Conservation (phyloP, 2,329 filamentous ascomycete genomes). For the Phoma herbarum region DNA sequence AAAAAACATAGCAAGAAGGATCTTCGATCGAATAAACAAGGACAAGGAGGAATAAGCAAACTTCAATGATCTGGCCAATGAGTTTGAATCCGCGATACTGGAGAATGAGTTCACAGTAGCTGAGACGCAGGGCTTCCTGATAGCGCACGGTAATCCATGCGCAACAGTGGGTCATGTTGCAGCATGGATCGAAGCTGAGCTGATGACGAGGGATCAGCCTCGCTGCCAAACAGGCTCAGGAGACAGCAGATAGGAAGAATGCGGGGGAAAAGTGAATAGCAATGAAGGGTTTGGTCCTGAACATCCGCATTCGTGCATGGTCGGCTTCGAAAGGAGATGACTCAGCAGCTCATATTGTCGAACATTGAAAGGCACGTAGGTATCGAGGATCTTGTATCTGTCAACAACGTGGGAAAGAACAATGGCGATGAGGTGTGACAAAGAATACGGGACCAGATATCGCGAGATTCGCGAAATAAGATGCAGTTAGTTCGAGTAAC, state of each 20-base stretch:
- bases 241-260: not conserved
- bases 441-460: not conserved
- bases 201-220: not conserved
- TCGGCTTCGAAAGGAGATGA: not conserved
- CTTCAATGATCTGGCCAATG: not conserved
- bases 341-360: too few relatives aligned
- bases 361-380: too few relatives aligned
- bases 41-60: not conserved
- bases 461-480: too few relatives aligned
- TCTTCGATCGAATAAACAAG: not conserved
- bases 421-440: too few relatives aligned
- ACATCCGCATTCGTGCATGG: not conserved
- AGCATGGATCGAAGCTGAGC: not conserved
- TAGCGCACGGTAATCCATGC: not conserved
- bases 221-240: not conserved
- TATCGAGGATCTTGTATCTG: too few relatives aligned
- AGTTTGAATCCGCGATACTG: not conserved
- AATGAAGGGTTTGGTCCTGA: not conserved
- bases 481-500: not conserved
- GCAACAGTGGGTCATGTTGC: not conserved
- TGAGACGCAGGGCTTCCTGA: not conserved
- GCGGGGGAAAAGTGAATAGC: not conserved
- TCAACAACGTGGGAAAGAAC: too few relatives aligned
- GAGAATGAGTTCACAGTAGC: not conserved
- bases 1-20: not conserved